A percentile compares a stretch with the other conserved stretches of the same genome.
These are phyloP conservation scores for Yarrowia keelungensis DNA, from an alignment of 805 yeast species.

Conservation along the genomic window DNA sequence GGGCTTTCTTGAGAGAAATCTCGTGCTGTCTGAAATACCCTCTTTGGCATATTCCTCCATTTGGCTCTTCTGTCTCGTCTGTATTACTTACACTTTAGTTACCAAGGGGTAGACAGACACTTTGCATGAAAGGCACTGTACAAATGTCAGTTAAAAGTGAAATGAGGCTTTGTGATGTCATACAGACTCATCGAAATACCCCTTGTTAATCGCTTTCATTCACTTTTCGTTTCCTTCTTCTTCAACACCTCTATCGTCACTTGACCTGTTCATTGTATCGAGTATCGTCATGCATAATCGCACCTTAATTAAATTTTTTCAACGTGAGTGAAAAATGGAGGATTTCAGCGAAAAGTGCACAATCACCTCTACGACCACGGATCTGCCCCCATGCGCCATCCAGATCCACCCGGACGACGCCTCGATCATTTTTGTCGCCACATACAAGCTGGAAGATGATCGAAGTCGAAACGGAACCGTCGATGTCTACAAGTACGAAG, in stretches of 20 bases:
- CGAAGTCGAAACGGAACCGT: slow-evolving; percentile 70
- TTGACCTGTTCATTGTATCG: no score
- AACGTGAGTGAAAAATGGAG: slow-evolving; percentile 24
- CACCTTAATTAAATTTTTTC: slow-evolving; percentile 13
- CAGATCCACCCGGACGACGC: slow-evolving; percentile 62
- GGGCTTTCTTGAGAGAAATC: no score
- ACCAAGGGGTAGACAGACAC: no score
- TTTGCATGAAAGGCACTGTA: background rate
- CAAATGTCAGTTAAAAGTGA: no score
- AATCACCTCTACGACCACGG: slow-evolving; percentile 48
- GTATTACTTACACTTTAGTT: no score
- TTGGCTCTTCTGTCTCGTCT: no score
- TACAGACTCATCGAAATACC: background rate
- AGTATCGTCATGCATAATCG: slow-evolving; percentile 17
- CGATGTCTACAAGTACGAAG: slow-evolving; percentile 57
- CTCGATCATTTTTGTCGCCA: slow-evolving; percentile 68
- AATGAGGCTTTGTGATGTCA: background rate
- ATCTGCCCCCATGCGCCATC: slow-evolving; percentile 84
- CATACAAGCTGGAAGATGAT: slow-evolving; percentile 73
- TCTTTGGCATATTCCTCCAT: no score
- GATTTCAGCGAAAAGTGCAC: slow-evolving; percentile 26
- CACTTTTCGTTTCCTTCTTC: no score
- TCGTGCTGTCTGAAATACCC: no score
- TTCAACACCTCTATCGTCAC: no score
- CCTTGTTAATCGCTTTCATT: background rate